A percentile compares a stretch with the other conserved stretches of the same genome.
Evolutionary conservation across 2,329 filamentous ascomycete genomes (phyloP).

Genomic region (Sclerotinia trifoliorum): DNA sequence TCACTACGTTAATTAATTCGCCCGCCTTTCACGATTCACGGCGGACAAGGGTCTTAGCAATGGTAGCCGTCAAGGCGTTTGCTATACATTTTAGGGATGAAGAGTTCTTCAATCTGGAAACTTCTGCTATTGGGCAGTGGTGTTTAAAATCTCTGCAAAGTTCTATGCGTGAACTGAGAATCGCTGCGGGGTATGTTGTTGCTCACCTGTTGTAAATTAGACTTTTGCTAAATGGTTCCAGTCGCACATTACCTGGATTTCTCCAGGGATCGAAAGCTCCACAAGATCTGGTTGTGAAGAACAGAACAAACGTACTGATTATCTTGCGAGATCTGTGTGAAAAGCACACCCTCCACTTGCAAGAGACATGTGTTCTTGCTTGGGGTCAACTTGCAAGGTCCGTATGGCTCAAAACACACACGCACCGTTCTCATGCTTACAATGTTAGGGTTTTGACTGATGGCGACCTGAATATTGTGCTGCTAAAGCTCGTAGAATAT

Average conservation of each 20-base stretch:
- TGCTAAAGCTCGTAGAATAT: slow-evolving; percentile 82
- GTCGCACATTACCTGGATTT: slow-evolving; percentile 65
- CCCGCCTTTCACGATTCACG: slow-evolving; percentile 53
- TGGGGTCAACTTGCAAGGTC: slow-evolving; percentile 80
- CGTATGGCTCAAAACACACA: slow-evolving; percentile 29
- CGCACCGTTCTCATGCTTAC: slow-evolving; percentile 22
- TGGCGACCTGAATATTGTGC: slow-evolving; percentile 80
- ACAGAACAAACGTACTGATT: slow-evolving; percentile 68
- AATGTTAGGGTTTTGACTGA: slow-evolving; percentile 64
- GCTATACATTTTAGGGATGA: slow-evolving; percentile 62
- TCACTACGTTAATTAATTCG: slow-evolving; percentile 47
- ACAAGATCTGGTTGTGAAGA: slow-evolving; percentile 50
- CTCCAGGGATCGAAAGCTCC: slow-evolving; percentile 48
- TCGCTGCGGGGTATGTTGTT: slow-evolving; percentile 64
- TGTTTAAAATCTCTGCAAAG: slow-evolving; percentile 79
- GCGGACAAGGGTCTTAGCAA: slow-evolving; percentile 65
- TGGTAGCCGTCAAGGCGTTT: slow-evolving; percentile 68
- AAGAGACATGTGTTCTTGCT: slow-evolving; percentile 82
- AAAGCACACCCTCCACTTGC: slow-evolving; percentile 62
- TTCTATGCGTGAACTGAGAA: slow-evolving; percentile 78
- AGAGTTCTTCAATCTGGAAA: slow-evolving; percentile 63
- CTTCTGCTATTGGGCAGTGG: slow-evolving; percentile 71
- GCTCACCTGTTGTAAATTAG: not conserved
- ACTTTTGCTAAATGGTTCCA: slow-evolving; percentile 39
- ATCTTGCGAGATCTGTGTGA: slow-evolving; percentile 72